Percentiles rank a stretch among this genome's conserved stretches.
phyloP scores from a whole-genome alignment of 176 grass and related monocot species.

The Triticum dicoccoides region DNA sequence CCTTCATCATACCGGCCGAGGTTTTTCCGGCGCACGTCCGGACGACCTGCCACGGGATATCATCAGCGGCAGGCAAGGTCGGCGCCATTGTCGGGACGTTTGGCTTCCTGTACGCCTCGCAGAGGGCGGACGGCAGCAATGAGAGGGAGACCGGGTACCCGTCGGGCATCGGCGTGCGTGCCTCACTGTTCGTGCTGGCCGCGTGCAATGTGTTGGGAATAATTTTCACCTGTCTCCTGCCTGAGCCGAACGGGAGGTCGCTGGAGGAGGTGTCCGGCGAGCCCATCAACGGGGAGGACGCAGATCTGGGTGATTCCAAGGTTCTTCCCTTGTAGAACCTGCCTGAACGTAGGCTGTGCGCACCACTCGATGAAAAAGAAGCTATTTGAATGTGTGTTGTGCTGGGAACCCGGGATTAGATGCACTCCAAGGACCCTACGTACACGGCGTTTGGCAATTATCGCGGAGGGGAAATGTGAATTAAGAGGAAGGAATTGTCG shows the following conservation, averaged over 20 bases:
- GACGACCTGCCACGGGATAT: not conserved
- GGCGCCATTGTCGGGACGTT: not conserved
- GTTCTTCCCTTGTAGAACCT: slow-evolving; percentile 1
- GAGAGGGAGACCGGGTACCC: not conserved
- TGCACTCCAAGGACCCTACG: too few relatives aligned
- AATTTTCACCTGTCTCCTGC: slow-evolving; percentile 8
- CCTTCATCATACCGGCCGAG: slow-evolving; percentile 13
- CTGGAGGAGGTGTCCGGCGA: not conserved
- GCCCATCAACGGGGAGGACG: not conserved
- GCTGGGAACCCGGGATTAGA: too few relatives aligned
- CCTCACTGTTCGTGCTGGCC: not conserved
- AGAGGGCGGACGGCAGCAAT: not conserved
- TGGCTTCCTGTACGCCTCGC: not conserved
- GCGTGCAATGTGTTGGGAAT: not conserved
- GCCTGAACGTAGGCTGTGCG: not conserved
- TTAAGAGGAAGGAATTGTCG: too few relatives aligned
- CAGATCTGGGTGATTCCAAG: not conserved
- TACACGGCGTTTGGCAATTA: too few relatives aligned
- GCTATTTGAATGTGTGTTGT: too few relatives aligned
- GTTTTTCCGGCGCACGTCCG: not conserved
- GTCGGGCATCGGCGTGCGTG: not conserved
- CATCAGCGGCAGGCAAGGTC: not conserved
- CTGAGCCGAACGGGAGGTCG: not conserved
- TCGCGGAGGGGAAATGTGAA: too few relatives aligned
- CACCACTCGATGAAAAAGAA: too few relatives aligned